Evolutionary conservation across 306 rosid genomes (phyloP), one percentile per base, ranked within the genome.

Genomic region (Carpinus fangiana): DNA sequence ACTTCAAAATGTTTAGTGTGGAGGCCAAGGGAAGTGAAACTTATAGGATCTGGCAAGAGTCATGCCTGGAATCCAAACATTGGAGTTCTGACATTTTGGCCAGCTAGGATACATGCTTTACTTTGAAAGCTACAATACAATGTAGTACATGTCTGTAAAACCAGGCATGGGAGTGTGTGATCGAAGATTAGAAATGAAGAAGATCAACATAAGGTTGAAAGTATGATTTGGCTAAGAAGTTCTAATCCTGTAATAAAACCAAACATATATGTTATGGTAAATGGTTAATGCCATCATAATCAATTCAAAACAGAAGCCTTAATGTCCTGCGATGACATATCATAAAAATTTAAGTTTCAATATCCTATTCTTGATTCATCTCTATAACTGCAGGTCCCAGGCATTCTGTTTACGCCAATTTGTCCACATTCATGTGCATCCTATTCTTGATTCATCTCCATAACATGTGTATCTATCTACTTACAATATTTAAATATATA

Each of bases 381-480:
- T 76, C 68, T 11, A 56, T 70, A 69, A 62, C 23, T 83, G 73
- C 96, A 95, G 99, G 99, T 95, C 88, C 98, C 98, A 4, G 99
- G 97, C 18, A 95, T 95, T 69, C 79, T 95, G 73, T 95, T 95
- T 78, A 93, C 99, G 12, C 99, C 99, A 62, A 95, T 93, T 23
- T 93, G 98, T 53, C 98, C 99, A 9, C 96, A 95, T 57, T 95
- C 99, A n/a, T n/a, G n/a, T n/a, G n/a, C n/a, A n/a, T n/a, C n/a
- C n/a, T n/a, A n/a, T n/a, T n/a, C n/a, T n/a, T n/a, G n/a, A n/a
- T n/a, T n/a, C n/a, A n/a, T n/a, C n/a, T n/a, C n/a, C n/a, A n/a
- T n/a, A n/a, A n/a, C n/a, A n/a, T n/a, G n/a, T n/a, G n/a, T n/a
- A n/a, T n/a, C n/a, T n/a, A n/a, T n/a, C n/a, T n/a, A n/a, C n/a